Evolutionary conservation across 441 rosid genomes (phyloP).

Genomic region (Adansonia gregorii): DNA sequence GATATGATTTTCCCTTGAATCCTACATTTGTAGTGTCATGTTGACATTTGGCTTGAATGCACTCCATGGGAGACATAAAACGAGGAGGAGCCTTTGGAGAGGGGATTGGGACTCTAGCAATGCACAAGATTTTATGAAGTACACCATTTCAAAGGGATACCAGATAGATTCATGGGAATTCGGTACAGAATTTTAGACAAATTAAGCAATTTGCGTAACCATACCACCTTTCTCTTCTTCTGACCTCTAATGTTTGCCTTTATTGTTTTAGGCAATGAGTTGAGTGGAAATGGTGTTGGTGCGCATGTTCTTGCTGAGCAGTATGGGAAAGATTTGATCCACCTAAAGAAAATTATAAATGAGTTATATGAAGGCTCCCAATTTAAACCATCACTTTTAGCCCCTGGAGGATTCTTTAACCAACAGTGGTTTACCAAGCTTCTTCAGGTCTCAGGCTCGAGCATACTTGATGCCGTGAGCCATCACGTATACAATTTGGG

Average conservation of each 20-base stretch:
- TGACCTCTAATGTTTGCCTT: conserved; percentile 27
- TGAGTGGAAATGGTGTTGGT: conserved; percentile 79
- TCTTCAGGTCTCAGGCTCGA: conserved; percentile 76
- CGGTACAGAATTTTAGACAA: conserved; percentile 48
- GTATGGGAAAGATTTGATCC: conserved; percentile 77
- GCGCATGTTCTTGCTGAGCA: conserved; percentile 79
- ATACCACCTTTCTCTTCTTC: conserved; percentile 9
- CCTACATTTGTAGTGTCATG: conserved; percentile 57
- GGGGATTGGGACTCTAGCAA: conserved; percentile 85
- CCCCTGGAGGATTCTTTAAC: conserved; percentile 96
- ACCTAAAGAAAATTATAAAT: conserved; percentile 57
- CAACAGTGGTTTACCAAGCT: conserved; percentile 71
- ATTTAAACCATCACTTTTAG: conserved; percentile 64
- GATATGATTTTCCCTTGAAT: conserved; percentile 26
- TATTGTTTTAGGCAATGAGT: conserved; percentile 73
- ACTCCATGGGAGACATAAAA: conserved; percentile 73
- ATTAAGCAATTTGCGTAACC: neutral
- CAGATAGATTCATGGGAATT: conserved; percentile 93
- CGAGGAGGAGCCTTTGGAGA: conserved; percentile 59
- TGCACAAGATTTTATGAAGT: conserved; percentile 75
- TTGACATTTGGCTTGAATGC: conserved; percentile 96
- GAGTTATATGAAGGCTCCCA: conserved; percentile 54
- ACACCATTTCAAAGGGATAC: conserved; percentile 80
- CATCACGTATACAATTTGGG: conserved; percentile 98
- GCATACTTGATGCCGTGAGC: conserved; percentile 61